A percentile compares a stretch with the other conserved stretches of the same genome.
These are phyloP conservation scores for Yarrowia sp. DNA, from an alignment of 805 yeast genomes.

Conservation along the genomic window DNA sequence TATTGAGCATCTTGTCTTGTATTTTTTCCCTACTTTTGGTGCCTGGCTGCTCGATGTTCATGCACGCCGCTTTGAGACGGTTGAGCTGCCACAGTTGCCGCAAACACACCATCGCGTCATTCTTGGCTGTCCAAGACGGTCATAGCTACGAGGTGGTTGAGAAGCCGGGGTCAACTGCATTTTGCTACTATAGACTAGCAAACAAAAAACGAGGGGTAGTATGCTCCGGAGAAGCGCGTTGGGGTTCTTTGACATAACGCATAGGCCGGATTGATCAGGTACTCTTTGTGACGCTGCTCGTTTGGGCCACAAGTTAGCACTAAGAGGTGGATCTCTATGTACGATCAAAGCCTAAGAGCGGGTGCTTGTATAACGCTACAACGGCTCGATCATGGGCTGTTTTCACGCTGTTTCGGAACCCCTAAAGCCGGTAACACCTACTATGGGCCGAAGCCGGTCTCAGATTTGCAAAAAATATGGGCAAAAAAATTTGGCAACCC, in stretches of 20 bases:
- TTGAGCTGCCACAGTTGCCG: too few relatives aligned
- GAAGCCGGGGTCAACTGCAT: constrained; percentile 4
- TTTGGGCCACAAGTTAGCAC: background rate
- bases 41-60: background rate
- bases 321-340: constrained; percentile 16
- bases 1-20: too few relatives aligned
- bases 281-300: background rate
- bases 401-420: too few relatives aligned
- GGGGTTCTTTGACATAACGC: background rate
- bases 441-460: background rate
- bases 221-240: background rate
- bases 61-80: background rate
- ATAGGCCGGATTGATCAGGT: background rate
- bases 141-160: too few relatives aligned
- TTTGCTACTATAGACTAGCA: background rate
- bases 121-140: too few relatives aligned
- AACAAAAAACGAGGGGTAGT: background rate
- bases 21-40: background rate
- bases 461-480: background rate
- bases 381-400: background rate
- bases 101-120: too few relatives aligned
- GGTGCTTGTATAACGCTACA: too few relatives aligned
- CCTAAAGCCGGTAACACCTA: too few relatives aligned
- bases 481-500: background rate
- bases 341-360: background rate